Conservation (phyloP, 2,329 filamentous ascomycete species). For the Colletotrichum acutatum region DNA sequence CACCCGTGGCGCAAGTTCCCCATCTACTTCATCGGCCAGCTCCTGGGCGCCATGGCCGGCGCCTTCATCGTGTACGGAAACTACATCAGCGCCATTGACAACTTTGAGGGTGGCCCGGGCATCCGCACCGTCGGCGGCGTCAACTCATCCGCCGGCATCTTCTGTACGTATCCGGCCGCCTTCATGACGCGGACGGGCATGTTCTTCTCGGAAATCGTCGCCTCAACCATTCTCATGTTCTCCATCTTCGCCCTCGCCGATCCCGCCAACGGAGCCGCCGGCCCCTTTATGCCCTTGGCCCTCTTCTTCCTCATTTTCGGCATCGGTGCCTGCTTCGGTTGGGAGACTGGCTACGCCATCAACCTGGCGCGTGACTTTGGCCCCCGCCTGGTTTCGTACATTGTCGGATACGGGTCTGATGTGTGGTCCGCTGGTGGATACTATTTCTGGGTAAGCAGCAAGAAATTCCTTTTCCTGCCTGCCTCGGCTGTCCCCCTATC, state of each 20-base stretch:
- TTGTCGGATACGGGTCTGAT: slow-evolving; percentile 73
- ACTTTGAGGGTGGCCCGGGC: slow-evolving; percentile 68
- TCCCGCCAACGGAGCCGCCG: slow-evolving; percentile 65
- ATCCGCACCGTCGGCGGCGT: slow-evolving; percentile 69
- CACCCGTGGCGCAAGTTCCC: slow-evolving; percentile 78
- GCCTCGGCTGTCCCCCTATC: not conserved
- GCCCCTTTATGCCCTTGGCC: slow-evolving; percentile 66
- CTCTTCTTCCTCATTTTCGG: slow-evolving; percentile 81
- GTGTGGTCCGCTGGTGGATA: slow-evolving; percentile 76
- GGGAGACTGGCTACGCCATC: slow-evolving; percentile 82
- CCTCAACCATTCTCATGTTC: slow-evolving; percentile 75
- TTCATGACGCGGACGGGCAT: slow-evolving; percentile 75
- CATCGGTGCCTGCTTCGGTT: slow-evolving; percentile 78
- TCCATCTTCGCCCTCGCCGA: slow-evolving; percentile 77
- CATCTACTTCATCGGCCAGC: slow-evolving; percentile 73
- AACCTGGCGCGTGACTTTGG: slow-evolving; percentile 80
- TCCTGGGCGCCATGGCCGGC: slow-evolving; percentile 74
- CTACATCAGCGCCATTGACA: slow-evolving; percentile 73
- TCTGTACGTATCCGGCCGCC: slow-evolving; percentile 76
- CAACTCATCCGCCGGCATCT: slow-evolving; percentile 75
- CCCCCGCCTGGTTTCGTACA: slow-evolving; percentile 73
- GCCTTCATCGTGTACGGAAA: slow-evolving; percentile 69
- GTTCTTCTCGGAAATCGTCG: slow-evolving; percentile 79
- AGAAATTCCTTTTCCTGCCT: not conserved
- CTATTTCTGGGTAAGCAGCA: slow-evolving; percentile 74